Conservation (phyloP, 2,329 filamentous ascomycete species). For the Cordyceps cicadae region DNA sequence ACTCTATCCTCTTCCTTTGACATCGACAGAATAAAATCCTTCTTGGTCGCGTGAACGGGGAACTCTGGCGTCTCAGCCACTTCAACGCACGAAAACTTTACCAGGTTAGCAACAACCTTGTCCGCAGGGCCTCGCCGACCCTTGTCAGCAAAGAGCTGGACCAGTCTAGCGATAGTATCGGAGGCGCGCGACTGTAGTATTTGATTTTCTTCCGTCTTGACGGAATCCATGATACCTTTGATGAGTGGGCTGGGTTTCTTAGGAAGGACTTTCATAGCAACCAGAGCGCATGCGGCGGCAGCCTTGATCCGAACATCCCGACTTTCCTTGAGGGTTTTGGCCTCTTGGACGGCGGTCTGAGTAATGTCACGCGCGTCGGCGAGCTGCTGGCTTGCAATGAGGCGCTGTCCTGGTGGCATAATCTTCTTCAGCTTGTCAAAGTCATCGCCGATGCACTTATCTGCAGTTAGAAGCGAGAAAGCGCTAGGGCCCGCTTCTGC, state of each 20-base stretch:
- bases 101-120: conserved; percentile 90
- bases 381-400: conserved; percentile 73
- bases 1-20: conserved; percentile 95
- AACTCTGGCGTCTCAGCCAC: conserved; percentile 97
- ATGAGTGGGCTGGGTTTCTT: conserved; percentile 92
- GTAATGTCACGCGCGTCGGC: conserved; percentile 68
- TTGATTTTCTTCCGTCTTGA: conserved; percentile 88
- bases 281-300: conserved; percentile 76
- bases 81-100: conserved; percentile 97
- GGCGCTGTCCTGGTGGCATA: conserved; percentile 79
- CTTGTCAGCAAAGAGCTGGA: conserved; percentile 75
- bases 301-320: conserved; percentile 82
- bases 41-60: conserved; percentile 68
- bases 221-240: conserved; percentile 96
- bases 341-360: conserved; percentile 66
- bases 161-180: conserved; percentile 71
- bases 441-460: conserved; percentile 77
- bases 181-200: conserved; percentile 84
- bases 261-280: conserved; percentile 78
- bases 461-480: conserved; percentile 80
- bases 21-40: conserved; percentile 77
- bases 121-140: conserved; percentile 80
- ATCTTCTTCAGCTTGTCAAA: conserved; percentile 82
- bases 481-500: conserved; percentile 84
- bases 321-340: conserved; percentile 66